These are phyloP conservation scores for Vitis rotundifolia DNA, from an alignment of 164 flowering plant genomes.

Conservation along the genomic window DNA sequence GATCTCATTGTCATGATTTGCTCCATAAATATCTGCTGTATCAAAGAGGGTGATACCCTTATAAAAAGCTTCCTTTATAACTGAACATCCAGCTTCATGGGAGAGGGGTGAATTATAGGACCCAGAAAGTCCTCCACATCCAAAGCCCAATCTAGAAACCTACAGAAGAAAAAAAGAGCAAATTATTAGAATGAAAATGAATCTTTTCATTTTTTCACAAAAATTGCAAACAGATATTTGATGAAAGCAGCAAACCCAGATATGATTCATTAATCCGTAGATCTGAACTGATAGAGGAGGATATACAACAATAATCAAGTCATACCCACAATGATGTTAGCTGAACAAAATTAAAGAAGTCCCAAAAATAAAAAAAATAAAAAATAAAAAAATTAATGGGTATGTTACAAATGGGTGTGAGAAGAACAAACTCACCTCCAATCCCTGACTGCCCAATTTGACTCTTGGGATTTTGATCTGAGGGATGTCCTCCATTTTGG, in stretches of 20 bases:
- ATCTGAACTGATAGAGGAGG: not conserved
- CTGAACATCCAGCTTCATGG: conserved; percentile 38
- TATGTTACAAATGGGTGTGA: too few species aligned
- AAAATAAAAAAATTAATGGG: too few species aligned
- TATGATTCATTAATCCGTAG: not conserved
- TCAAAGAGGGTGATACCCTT: conserved; percentile 43
- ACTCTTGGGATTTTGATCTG: conserved; percentile 15
- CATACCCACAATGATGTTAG: not conserved
- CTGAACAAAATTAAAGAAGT: too few species aligned
- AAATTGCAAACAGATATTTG: not conserved
- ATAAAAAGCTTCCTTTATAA: conserved; percentile 36
- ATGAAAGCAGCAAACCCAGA: not conserved
- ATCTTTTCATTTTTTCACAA: too few species aligned
- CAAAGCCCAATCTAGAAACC: conserved; percentile 47
- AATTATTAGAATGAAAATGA: not conserved
- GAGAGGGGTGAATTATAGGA: conserved; percentile 26
- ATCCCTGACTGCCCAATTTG: conserved; percentile 30
- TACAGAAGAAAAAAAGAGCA: conserved; percentile 10
- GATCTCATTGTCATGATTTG: conserved; percentile 35
- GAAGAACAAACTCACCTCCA: conserved; percentile 18
- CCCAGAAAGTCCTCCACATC: conserved; percentile 36
- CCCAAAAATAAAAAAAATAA: too few species aligned
- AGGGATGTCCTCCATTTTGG: conserved; percentile 4
- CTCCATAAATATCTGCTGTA: conserved; percentile 40
- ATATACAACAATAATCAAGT: not conserved